phyloP scores from a whole-genome alignment of 2,329 filamentous ascomycete species.

The Apiospora koreana region DNA sequence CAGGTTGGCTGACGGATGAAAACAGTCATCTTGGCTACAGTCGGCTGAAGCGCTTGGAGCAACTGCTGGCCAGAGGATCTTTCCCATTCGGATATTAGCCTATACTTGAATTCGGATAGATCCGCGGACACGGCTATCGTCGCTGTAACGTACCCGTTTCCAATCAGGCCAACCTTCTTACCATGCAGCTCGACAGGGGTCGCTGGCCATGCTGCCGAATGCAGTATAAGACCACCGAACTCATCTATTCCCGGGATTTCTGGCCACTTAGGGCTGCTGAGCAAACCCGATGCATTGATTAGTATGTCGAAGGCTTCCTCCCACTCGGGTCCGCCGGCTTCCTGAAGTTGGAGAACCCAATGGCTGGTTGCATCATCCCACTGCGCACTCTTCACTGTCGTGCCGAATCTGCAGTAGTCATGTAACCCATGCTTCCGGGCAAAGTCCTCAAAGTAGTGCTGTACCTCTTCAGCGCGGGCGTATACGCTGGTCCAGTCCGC shows the following conservation, averaged over 20 bases:
- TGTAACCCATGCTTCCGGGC: conserved; percentile 32
- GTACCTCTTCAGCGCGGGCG: conserved; percentile 42
- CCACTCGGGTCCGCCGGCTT: neutral
- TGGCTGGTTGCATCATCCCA: neutral
- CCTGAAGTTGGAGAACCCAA: neutral
- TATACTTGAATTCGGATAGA: neutral
- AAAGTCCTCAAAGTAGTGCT: conserved; percentile 42
- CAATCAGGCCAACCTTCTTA: neutral
- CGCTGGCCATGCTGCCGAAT: neutral
- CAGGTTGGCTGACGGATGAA: neutral
- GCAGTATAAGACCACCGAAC: neutral
- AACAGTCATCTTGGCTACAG: neutral
- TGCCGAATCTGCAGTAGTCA: neutral
- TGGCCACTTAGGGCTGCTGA: neutral
- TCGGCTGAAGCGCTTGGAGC: neutral
- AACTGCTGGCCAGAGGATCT: neutral
- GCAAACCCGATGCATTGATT: neutral
- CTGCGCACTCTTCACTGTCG: neutral
- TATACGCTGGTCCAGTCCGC: conserved; percentile 44
- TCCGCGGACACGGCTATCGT: too few species aligned
- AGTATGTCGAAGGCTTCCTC: neutral
- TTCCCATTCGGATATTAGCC: neutral
- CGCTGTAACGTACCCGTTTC: neutral
- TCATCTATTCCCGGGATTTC: neutral
- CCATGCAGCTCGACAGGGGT: neutral